Conservation (phyloP, 148 eudicot species). For the Pharnaceum exiguum region DNA sequence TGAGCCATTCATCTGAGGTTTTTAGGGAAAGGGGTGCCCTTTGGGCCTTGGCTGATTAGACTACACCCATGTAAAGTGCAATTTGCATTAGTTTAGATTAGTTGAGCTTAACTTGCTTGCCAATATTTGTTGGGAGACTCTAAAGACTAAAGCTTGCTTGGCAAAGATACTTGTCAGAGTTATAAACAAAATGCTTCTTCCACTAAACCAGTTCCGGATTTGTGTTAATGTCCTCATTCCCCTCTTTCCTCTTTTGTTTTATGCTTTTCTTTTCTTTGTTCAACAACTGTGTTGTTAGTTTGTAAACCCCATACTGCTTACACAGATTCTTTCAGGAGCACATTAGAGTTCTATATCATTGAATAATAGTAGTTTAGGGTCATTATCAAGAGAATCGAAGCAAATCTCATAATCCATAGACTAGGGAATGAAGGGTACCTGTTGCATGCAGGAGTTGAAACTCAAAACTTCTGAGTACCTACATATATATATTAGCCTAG, state of each 20-base stretch:
- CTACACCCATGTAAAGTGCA: constrained; percentile 22
- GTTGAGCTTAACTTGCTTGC: neutral
- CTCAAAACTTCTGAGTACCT: too few relatives aligned
- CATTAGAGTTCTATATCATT: too few relatives aligned
- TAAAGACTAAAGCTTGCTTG: neutral
- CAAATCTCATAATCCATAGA: too few relatives aligned
- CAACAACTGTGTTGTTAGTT: too few relatives aligned
- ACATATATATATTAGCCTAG: too few relatives aligned
- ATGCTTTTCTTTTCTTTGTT: too few relatives aligned
- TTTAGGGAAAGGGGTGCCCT: constrained; percentile 21
- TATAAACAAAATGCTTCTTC: constrained; percentile 17
- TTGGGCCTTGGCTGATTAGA: constrained; percentile 30
- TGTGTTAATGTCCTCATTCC: constrained; percentile 3
- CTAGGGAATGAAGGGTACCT: too few relatives aligned
- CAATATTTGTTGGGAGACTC: constrained; percentile 2
- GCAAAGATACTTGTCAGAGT: constrained; percentile 10
- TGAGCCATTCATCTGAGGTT: constrained; percentile 13
- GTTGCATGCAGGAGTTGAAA: too few relatives aligned
- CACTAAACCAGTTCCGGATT: constrained; percentile 6
- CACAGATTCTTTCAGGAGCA: too few relatives aligned
- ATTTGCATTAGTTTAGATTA: neutral
- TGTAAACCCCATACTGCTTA: too few relatives aligned
- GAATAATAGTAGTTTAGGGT: too few relatives aligned
- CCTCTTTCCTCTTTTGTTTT: neutral
- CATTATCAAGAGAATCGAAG: too few relatives aligned